phyloP scores from a whole-genome alignment of 441 rosid species.

The Syzygium syzygioides region DNA sequence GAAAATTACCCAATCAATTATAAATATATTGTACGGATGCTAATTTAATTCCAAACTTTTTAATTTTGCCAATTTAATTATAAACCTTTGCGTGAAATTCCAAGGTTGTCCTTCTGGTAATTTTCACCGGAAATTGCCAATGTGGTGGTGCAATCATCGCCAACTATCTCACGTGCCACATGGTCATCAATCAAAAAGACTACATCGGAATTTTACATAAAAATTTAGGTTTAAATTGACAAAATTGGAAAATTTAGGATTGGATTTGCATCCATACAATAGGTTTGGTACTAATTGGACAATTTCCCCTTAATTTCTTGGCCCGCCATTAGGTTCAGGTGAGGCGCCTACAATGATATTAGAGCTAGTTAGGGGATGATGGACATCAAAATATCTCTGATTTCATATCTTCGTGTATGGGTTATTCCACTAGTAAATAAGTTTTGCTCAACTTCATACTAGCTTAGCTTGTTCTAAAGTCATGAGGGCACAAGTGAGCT shows the following conservation, averaged over 20 bases:
- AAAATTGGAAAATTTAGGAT: neutral
- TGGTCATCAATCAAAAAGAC: fast-evolving
- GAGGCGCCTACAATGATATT: neutral
- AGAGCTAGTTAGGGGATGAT: neutral
- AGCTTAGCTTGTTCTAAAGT: neutral
- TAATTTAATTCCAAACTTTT: neutral
- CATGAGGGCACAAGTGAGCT: too few relatives aligned
- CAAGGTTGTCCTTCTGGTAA: neutral
- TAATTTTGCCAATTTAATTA: neutral
- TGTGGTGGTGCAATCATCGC: too few relatives aligned
- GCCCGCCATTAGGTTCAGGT: neutral
- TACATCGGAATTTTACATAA: neutral
- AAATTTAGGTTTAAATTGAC: neutral
- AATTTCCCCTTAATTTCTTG: neutral
- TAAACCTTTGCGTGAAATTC: neutral
- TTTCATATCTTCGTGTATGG: neutral
- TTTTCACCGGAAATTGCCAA: too few relatives aligned
- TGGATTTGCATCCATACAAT: neutral
- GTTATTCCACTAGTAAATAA: neutral
- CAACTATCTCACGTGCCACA: neutral
- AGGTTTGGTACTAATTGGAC: neutral
- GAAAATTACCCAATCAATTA: neutral
- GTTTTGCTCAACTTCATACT: neutral
- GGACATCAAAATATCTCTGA: neutral
- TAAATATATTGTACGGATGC: fast-evolving